Conservation (phyloP, 2,329 filamentous ascomycete species). For the Alternaria arborescens region DNA sequence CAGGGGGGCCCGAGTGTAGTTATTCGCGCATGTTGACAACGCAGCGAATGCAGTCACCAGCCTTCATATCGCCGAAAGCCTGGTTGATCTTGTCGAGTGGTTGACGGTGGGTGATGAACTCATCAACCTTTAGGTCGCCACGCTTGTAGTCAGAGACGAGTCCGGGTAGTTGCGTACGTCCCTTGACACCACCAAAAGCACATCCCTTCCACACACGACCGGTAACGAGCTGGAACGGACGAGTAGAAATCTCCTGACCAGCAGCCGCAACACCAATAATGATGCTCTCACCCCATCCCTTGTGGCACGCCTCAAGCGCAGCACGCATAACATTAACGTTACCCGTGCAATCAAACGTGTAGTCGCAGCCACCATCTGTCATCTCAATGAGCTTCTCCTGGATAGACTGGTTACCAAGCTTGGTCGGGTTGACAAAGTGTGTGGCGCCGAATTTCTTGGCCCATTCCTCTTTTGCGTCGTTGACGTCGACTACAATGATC, state of each 20-base stretch:
- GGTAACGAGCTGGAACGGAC: slow-evolving; percentile 98
- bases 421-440: slow-evolving; percentile 90
- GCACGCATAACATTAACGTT: slow-evolving; percentile 96
- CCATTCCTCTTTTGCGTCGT: slow-evolving; percentile 92
- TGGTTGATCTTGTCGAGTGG: slow-evolving; percentile 82
- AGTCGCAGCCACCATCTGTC: slow-evolving; percentile 97
- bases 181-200: slow-evolving; percentile 98
- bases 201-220: slow-evolving; percentile 98
- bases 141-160: slow-evolving; percentile 90
- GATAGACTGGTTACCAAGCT: slow-evolving; percentile 74
- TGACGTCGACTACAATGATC: slow-evolving; percentile 83
- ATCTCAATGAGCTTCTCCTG: slow-evolving; percentile 95
- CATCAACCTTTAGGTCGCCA: slow-evolving; percentile 94
- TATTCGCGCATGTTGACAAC: slow-evolving; percentile 73
- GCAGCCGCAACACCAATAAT: slow-evolving; percentile 97
- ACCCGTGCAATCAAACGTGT: slow-evolving; percentile 99
- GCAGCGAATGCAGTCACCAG: slow-evolving; percentile 94
- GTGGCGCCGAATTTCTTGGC: slow-evolving; percentile 93
- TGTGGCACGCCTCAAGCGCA: slow-evolving; percentile 97
- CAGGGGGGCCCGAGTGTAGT: slow-evolving; percentile 18
- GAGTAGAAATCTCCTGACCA: slow-evolving; percentile 92
- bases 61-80: slow-evolving; percentile 93
- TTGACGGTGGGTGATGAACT: slow-evolving; percentile 98
- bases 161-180: slow-evolving; percentile 86
- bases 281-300: slow-evolving; percentile 98